phyloP scores from a whole-genome alignment of 345 rosid species.

The Hibiscus mutabilis region DNA sequence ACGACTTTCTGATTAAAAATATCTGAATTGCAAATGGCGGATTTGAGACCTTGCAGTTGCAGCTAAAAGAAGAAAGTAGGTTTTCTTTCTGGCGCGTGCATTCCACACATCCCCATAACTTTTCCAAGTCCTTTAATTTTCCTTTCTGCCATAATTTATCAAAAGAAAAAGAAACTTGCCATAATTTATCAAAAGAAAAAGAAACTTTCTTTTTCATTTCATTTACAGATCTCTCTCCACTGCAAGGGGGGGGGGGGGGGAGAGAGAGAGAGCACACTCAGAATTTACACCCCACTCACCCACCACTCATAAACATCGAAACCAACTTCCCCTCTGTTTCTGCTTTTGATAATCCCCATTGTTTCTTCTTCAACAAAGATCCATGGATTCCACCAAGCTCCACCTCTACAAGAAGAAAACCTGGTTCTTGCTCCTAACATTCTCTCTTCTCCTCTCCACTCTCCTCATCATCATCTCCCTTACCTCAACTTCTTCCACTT shows the following conservation, averaged over 20 bases:
- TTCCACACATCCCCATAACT: background rate
- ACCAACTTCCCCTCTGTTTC: background rate
- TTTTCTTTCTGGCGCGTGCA: background rate
- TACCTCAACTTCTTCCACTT: slow-evolving; percentile 23
- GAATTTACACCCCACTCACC: background rate
- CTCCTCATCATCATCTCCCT: slow-evolving; percentile 29
- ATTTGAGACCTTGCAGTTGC: no score
- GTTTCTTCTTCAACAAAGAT: background rate
- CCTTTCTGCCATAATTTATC: background rate
- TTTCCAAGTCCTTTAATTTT: no score
- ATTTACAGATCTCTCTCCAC: background rate
- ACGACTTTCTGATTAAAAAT: no score
- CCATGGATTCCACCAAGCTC: slow-evolving; percentile 10
- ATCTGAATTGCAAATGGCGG: no score
- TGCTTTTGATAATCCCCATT: background rate
- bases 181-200: background rate
- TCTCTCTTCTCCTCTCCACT: slow-evolving; percentile 38
- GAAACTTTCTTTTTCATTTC: background rate
- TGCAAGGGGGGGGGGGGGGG: no score
- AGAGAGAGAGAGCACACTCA: background rate
- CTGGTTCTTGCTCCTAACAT: slow-evolving; percentile 37
- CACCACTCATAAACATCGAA: background rate
- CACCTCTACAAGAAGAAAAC: slow-evolving; percentile 36
- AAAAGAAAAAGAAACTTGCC: background rate
- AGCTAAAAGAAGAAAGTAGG: no score